phyloP scores from a whole-genome alignment of 2,329 filamentous ascomycete species.

The Xylariaceae sp. region DNA sequence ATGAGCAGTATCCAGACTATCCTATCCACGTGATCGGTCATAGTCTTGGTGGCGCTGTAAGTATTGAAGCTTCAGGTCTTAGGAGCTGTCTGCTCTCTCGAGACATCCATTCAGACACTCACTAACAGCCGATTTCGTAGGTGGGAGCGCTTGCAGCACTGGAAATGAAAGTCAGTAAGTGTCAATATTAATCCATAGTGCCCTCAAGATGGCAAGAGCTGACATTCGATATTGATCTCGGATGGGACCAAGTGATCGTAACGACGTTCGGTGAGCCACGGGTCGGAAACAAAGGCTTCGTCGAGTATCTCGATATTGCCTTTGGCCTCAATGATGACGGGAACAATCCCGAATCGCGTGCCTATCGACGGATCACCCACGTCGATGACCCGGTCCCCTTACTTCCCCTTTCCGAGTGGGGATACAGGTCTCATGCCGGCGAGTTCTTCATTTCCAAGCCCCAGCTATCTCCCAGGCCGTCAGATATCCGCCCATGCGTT shows the following conservation, averaged over 20 bases:
- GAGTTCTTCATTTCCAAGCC: constrained; percentile 80
- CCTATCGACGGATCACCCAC: constrained; percentile 79
- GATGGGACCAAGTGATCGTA: constrained; percentile 66
- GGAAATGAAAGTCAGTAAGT: constrained; percentile 59
- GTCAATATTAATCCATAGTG: not conserved
- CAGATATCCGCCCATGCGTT: constrained; percentile 65
- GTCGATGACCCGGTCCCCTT: constrained; percentile 81
- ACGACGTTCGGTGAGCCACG: constrained; percentile 92
- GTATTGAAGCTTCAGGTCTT: constrained; percentile 31
- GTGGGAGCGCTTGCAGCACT: constrained; percentile 65
- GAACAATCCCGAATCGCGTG: constrained; percentile 32
- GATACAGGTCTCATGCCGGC: constrained; percentile 76
- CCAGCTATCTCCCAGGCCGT: constrained; percentile 59
- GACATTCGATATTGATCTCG: constrained; percentile 37
- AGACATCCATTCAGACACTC: too few species aligned
- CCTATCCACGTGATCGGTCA: constrained; percentile 78
- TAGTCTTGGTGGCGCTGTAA: constrained; percentile 87
- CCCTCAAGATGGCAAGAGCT: not conserved
- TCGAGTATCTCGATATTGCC: constrained; percentile 48
- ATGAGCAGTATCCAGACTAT: constrained; percentile 61
- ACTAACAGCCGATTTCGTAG: not conserved
- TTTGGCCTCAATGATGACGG: constrained; percentile 41
- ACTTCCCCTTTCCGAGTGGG: constrained; percentile 82
- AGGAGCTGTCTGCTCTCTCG: not conserved
- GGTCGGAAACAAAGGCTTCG: constrained; percentile 54